Percentiles rank a stretch among this genome's conserved stretches.
Conservation (phyloP, 768 basidiomycete genomes). For the Neoboletus subvelutipes region DNA sequence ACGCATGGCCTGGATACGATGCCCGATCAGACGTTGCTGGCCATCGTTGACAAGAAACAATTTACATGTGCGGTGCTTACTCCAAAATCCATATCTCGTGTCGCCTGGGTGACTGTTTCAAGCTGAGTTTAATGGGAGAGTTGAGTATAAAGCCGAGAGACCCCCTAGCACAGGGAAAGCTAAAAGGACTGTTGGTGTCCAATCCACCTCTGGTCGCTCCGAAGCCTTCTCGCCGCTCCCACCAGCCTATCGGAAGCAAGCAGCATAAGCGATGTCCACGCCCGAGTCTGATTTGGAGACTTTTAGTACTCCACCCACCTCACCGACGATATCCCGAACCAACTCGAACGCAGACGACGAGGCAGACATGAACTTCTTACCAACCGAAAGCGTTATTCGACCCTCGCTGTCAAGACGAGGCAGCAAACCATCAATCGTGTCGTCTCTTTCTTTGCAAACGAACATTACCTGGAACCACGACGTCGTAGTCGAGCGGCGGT, state of each 20-base stretch:
- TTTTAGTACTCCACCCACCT: slow-evolving; percentile 46
- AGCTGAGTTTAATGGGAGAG: slow-evolving; percentile 8
- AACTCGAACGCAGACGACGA: slow-evolving; percentile 15
- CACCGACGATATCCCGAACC: slow-evolving; percentile 33
- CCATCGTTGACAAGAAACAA: slow-evolving; percentile 10
- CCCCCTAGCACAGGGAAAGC: background rate
- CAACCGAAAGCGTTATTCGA: slow-evolving; percentile 24
- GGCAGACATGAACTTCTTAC: slow-evolving; percentile 10
- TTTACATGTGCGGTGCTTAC: slow-evolving; percentile 16
- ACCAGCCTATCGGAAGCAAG: slow-evolving; percentile 8
- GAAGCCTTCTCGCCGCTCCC: slow-evolving; percentile 13
- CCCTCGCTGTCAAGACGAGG: slow-evolving; percentile 41
- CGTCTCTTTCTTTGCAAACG: slow-evolving; percentile 33
- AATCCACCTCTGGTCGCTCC: slow-evolving; percentile 1
- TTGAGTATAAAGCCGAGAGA: slow-evolving; percentile 24
- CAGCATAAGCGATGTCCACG: slow-evolving; percentile 28
- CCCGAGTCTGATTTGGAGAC: slow-evolving; percentile 37
- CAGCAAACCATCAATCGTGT: slow-evolving; percentile 30
- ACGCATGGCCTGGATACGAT: slow-evolving; percentile 18
- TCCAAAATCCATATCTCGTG: slow-evolving; percentile 10
- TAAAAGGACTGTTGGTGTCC: slow-evolving; percentile 8
- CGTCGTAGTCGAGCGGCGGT: slow-evolving; percentile 37
- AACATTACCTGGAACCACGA: slow-evolving; percentile 35
- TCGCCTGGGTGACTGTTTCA: slow-evolving; percentile 28
- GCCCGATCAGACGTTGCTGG: slow-evolving; percentile 20